Conservation (phyloP, 2,329 filamentous ascomycete genomes). For the Beauveria brongniartii region DNA sequence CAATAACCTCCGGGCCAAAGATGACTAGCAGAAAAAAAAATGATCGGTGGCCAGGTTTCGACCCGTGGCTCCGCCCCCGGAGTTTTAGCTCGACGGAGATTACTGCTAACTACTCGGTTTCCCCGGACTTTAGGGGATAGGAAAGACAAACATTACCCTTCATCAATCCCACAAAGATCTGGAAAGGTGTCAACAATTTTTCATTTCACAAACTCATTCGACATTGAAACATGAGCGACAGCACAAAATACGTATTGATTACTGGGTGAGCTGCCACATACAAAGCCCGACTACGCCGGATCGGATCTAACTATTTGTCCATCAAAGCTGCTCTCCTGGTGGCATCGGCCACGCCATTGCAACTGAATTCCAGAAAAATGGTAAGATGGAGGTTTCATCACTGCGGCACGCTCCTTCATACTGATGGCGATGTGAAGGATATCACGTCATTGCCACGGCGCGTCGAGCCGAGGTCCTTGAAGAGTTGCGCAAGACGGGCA, state of each 20-base stretch:
- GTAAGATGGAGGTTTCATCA: slow-evolving; percentile 5
- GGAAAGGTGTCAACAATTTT: background rate
- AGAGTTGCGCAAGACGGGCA: slow-evolving; percentile 37
- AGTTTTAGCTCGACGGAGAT: background rate
- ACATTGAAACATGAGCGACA: background rate
- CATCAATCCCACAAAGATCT: background rate
- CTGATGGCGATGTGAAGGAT: slow-evolving; percentile 26
- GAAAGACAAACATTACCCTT: background rate
- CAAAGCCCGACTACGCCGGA: background rate
- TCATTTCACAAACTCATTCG: background rate
- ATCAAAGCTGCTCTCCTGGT: slow-evolving; percentile 46
- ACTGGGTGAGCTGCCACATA: slow-evolving; percentile 33
- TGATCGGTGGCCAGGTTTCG: background rate
- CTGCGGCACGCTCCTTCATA: slow-evolving; percentile 3
- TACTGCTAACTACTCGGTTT: background rate
- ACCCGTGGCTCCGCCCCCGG: background rate
- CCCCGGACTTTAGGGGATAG: background rate
- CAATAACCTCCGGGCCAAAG: background rate
- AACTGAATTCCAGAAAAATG: slow-evolving; percentile 21
- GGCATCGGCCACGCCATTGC: slow-evolving; percentile 50
- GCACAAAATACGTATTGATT: slow-evolving; percentile 38
- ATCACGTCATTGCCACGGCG: slow-evolving; percentile 50
- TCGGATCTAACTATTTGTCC: background rate
- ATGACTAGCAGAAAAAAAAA: background rate
- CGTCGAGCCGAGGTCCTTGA: slow-evolving; percentile 40